phyloP scores from a whole-genome alignment of 768 basidiomycete genomes.

The Xerocomellus dryophilus region DNA sequence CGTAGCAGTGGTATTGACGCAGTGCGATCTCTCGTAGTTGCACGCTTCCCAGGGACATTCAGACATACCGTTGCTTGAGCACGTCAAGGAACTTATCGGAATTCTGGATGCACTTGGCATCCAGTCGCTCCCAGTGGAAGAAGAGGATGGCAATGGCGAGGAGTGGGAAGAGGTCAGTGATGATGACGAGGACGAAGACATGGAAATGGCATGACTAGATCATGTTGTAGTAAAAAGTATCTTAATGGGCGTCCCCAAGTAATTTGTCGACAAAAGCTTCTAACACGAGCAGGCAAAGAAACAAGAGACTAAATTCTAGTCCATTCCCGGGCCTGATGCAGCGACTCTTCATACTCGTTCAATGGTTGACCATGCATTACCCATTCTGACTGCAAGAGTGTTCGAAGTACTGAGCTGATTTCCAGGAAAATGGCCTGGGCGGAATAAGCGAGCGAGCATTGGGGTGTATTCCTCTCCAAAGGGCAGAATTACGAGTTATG shows the following conservation, averaged over 20 bases:
- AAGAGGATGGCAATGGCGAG: constrained; percentile 38
- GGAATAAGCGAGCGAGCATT: not conserved
- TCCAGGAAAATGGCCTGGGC: too few relatives aligned
- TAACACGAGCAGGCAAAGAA: too few relatives aligned
- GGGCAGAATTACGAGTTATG: too few relatives aligned
- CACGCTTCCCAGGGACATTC: constrained; percentile 69
- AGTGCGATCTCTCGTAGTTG: constrained; percentile 41
- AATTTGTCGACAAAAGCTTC: too few relatives aligned
- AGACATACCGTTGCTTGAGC: constrained; percentile 72
- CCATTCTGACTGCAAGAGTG: too few relatives aligned
- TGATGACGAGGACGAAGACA: constrained; percentile 49
- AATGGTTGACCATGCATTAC: too few relatives aligned
- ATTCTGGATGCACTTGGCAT: constrained; percentile 69
- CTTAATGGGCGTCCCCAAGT: not conserved
- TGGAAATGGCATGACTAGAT: constrained; percentile 48
- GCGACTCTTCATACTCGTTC: too few relatives aligned
- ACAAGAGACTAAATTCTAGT: too few relatives aligned
- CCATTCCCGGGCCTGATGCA: too few relatives aligned
- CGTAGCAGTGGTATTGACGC: not conserved
- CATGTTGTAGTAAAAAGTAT: constrained; percentile 10
- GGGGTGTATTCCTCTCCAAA: not conserved
- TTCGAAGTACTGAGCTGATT: too few relatives aligned
- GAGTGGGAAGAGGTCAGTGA: constrained; percentile 67
- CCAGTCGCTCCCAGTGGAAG: constrained; percentile 51
- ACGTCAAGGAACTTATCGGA: constrained; percentile 68